Percentiles rank a stretch among this genome's conserved stretches.
phyloP scores from a whole-genome alignment of 441 rosid species.

The Codiaeum variegatum region DNA sequence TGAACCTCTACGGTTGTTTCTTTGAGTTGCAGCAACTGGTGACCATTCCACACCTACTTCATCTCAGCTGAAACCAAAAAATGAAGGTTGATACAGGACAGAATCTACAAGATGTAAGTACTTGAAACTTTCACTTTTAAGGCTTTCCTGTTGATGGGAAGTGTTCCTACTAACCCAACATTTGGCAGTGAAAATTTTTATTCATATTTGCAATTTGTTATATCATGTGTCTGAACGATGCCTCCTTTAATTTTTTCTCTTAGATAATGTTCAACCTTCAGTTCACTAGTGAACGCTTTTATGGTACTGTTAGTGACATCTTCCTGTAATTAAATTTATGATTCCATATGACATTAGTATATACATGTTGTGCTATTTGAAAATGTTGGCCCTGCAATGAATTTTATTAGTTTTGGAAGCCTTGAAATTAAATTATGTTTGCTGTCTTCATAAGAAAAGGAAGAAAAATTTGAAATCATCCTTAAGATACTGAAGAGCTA shows the following conservation, averaged over 20 bases:
- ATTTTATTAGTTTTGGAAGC: background rate
- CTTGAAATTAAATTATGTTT: background rate
- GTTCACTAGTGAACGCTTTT: background rate
- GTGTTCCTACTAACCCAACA: background rate
- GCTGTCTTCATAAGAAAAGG: background rate
- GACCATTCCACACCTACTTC: conserved; percentile 8
- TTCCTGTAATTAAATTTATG: background rate
- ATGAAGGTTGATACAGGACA: conserved; percentile 28
- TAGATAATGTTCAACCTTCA: background rate
- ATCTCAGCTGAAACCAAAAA: conserved; percentile 17
- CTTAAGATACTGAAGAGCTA: background rate
- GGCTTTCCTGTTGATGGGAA: background rate
- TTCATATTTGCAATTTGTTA: background rate
- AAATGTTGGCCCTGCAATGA: background rate
- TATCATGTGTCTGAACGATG: background rate
- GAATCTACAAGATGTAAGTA: conserved; percentile 28
- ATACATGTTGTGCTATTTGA: background rate
- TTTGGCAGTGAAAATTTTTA: background rate
- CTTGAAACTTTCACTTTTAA: background rate
- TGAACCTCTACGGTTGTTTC: background rate
- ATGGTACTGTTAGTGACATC: background rate
- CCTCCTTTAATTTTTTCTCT: background rate
- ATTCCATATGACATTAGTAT: background rate
- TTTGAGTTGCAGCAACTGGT: conserved; percentile 11
- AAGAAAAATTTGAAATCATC: background rate